Percentiles rank a stretch among this genome's conserved stretches.
Evolutionary conservation across 495 filamentous ascomycete genomes (phyloP).

Genomic region (Cenococcum geophilum): DNA sequence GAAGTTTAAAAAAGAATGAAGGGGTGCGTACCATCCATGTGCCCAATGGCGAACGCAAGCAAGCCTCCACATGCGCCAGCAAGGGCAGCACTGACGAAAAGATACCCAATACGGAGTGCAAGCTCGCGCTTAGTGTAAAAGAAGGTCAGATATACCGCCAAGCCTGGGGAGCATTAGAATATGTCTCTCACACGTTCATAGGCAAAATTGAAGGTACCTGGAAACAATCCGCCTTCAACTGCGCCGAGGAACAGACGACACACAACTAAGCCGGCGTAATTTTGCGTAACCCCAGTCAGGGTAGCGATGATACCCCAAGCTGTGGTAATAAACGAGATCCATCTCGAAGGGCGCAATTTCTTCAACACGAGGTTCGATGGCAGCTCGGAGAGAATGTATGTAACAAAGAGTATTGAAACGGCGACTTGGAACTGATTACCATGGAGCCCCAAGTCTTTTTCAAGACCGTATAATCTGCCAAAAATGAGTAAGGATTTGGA

Average conservation of each 20-base stretch:
- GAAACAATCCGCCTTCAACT: slow-evolving; percentile 61
- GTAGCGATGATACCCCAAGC: slow-evolving; percentile 70
- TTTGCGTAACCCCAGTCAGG: slow-evolving; percentile 57
- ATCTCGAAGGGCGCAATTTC: slow-evolving; percentile 58
- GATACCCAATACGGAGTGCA: slow-evolving; percentile 65
- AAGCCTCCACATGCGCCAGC: slow-evolving; percentile 72
- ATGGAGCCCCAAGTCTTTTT: slow-evolving; percentile 57
- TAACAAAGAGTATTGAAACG: slow-evolving; percentile 69
- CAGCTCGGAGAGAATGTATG: slow-evolving; percentile 54
- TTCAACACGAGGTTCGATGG: slow-evolving; percentile 62
- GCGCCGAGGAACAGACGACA: slow-evolving; percentile 51
- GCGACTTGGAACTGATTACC: slow-evolving; percentile 63
- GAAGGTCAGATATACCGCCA: slow-evolving; percentile 53
- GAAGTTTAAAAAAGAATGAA: background rate
- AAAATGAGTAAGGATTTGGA: background rate
- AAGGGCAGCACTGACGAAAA: slow-evolving; percentile 70
- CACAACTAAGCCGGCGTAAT: slow-evolving; percentile 51
- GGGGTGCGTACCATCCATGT: background rate
- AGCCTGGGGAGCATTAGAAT: background rate
- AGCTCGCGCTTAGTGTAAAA: slow-evolving; percentile 72
- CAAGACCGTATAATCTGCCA: slow-evolving; percentile 54
- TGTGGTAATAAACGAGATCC: slow-evolving; percentile 57
- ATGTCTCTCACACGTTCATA: slow-evolving; percentile 41
- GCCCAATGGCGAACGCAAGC: slow-evolving; percentile 51
- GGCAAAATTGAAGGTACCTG: slow-evolving; percentile 43